Base-by-base conservation (phyloP, 1,139 yeast genomes). In the Kodamaea sp. region DNA sequence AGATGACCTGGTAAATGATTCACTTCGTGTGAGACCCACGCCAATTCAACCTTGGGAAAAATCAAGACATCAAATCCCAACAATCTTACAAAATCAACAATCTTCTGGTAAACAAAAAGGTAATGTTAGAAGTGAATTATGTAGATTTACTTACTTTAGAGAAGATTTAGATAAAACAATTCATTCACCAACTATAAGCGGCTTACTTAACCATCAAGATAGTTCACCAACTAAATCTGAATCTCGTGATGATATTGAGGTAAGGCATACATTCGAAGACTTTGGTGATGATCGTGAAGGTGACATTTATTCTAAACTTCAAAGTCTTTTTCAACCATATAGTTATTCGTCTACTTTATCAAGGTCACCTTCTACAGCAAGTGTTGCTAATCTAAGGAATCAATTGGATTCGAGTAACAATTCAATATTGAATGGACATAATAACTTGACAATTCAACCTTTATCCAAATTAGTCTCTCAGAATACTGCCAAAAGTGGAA, bases 161-260 rank as follows among this genome's bases (percentile, higher is more conserved):
- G 96, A 90, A 49, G 96, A 89, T 53, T 65, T 92, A 49, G 86
- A 84, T 12, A 79, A 88, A 10, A 92, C 98, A 0, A 79, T 92
- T 10, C 97, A 92, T 60, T 80, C 97, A 0, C 92, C 96, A 1
- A 82, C 85, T 4, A 80, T 92, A 27, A 82, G 95, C 9, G 97
- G 97, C 0, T 66, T 90, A 27, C 58, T 88, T 30, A 39, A 43
- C 6, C 43, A 36, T 15, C 35, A 45, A 8, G 40, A 29, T 5
- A 40, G 25, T 27, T 8, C 25, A 26, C 15, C 20, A 15, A 15
- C 20, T 15, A 15, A 15, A 15, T 15, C 20, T 15, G 20, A 15
- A 15, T 15, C 20, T 15, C 20, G 20, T 15, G 20, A 15, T 15
- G 20, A 15, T 15, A 4, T 15, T 15, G 20, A 15, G 4, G 20